Base-by-base conservation (phyloP, 140 eudicot genomes). In the Anethum foeniculum region DNA sequence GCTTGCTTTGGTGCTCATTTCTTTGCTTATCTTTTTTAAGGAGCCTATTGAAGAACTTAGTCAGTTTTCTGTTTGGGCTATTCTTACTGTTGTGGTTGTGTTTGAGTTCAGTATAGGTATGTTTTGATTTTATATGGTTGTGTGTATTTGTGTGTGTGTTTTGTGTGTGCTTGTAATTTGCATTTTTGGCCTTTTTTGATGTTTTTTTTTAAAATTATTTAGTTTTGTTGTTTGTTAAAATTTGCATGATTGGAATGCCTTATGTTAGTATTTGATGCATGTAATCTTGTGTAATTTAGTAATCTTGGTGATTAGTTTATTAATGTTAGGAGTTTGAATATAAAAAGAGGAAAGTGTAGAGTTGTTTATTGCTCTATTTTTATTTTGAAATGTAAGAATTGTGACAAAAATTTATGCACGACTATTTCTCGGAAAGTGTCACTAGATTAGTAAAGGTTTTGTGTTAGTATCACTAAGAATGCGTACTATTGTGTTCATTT, bases 41-140 rank as follows among this genome's bases (percentile, higher is more conserved):
- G 88, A 90, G 43, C 98, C 98, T 7, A 15, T 90, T 76, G 85
- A 84, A 6, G 90, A 91, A 76, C 82, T 91, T 19, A 78, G 90
- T 48, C 85, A 84, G 30, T 91, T 83, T 49, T 93, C 90, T 74
- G 90, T 91, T 25, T 93, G 98, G 98, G 98, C 94, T 78, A 91
- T 91, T 27, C 93, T 93, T 48, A 91, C 98, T 78, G 96, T 93
- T 81, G 94, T 93, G 9, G 96, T 93, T 25, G 92, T 91, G 65
- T 93, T 89, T 77, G 98, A 93, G 78, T 93, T 91, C 90, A 91
- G 95, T 67, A 88, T 93, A 75, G 98, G 98, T 93, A 88, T 38
- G 46, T 75, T 30, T 25, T 9, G 6, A 0, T n/a, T 5, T 1
- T 1, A 5, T 86, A 2, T 27, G 34, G 1, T 32, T 39, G 34